A percentile compares a stretch with the other conserved stretches of the same genome.
Conservation (phyloP, 371 early-diverging fungal genomes). For the Zancudomyces culisetae region DNA sequence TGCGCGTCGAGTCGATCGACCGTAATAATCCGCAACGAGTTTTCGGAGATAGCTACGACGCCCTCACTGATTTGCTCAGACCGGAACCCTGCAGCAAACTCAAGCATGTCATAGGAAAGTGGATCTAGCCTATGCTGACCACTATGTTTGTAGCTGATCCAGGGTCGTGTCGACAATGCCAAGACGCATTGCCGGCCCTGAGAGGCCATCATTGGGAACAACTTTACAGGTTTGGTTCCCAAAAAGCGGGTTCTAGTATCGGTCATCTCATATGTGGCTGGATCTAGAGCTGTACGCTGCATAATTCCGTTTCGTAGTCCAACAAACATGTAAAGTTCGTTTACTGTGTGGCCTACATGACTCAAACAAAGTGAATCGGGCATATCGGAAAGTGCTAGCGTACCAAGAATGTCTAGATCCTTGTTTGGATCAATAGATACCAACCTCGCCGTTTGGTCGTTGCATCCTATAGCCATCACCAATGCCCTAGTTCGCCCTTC, state of each 20-base stretch:
- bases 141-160: conserved; percentile 73
- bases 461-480: conserved; percentile 81
- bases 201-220: conserved; percentile 30
- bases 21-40: conserved; percentile 65
- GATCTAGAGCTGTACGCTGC: conserved; percentile 60
- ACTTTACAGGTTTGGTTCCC: conserved; percentile 64
- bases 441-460: conserved; percentile 79
- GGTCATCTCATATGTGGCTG: conserved; percentile 62
- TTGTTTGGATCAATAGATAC: conserved; percentile 61
- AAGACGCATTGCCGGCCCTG: conserved; percentile 28
- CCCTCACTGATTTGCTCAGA: conserved; percentile 81
- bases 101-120: conserved; percentile 52
- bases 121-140: conserved; percentile 35
- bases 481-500: conserved; percentile 56
- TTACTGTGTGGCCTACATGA: conserved; percentile 23
- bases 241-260: conserved; percentile 77
- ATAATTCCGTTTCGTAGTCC: conserved; percentile 69
- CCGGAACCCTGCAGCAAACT: conserved; percentile 66
- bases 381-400: conserved; percentile 48
- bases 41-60: conserved; percentile 71
- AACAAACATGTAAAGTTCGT: conserved; percentile 58
- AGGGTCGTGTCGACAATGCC: conserved; percentile 70
- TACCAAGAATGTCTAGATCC: conserved; percentile 55
- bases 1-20: conserved; percentile 62
- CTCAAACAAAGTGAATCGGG: conserved; percentile 16